Evolutionary conservation across 768 basidiomycete genomes (phyloP), one percentile per base, ranked within the genome.

Genomic region (Leccinum truebloodii): DNA sequence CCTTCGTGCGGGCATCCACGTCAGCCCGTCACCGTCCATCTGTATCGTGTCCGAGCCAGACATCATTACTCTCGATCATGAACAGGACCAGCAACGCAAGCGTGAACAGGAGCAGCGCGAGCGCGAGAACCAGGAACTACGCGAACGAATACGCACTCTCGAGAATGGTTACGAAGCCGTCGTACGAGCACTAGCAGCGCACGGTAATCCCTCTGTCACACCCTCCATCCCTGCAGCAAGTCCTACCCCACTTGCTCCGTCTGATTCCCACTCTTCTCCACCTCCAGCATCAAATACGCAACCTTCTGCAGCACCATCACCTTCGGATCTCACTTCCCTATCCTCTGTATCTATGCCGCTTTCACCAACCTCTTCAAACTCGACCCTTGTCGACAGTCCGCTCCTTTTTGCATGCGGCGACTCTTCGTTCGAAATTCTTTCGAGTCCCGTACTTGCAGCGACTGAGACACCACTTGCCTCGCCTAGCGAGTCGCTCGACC

Each of bases 101-200:
- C 73, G 68, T 51, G 75, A 75, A 18, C 74, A 74, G 51, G 79
- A 80, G 20, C 72, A 68, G 37, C 77, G 79, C 48, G 87, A 88
- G 63, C 80, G 77, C 44, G 86, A 94, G 77, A 94, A 93, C 60
- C 78, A 83, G 64, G 87, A 91, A 68, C 78, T 94, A 51, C 83
- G 82, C 64, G 89, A 90, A 72, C 81, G 91, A 49, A 87, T 92
- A 71, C 83, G 82, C 67, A 87, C 86, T 0, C 87, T 92, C 24
- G 92, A 93, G 76, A 83, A 80, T 51, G 90, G 90, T 26, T 93
- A 91, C 85, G 88, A 90, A 62, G 86, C 86, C 54, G 88, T 93
- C 58, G 80, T 92, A 63, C 89, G 87, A 65, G 89, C 89, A 9
- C 79, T 93, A 58, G 80, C 86, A 54, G 80, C 84, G 14, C 89